These are phyloP conservation scores for Pseudoneurospora amorphoporcata DNA, from an alignment of 495 filamentous ascomycete species.

Conservation along the genomic window DNA sequence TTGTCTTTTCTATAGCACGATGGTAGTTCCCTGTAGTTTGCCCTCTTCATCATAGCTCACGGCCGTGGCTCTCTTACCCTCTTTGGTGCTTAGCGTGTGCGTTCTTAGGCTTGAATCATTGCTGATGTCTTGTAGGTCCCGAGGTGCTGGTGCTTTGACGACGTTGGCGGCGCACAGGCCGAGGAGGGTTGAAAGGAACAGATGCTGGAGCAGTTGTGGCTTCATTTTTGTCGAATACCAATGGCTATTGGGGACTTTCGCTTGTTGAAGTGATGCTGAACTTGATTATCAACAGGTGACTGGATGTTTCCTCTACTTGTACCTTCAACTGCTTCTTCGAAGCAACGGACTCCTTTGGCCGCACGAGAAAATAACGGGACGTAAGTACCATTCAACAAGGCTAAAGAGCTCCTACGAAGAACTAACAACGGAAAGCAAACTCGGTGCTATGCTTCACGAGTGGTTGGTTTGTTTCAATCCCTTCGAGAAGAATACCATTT, in stretches of 20 bases:
- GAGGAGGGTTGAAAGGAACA: too few relatives aligned
- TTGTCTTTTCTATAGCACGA: neutral
- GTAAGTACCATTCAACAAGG: too few relatives aligned
- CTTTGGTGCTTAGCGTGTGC: neutral
- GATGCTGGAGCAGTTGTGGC: neutral
- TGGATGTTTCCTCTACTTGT: neutral
- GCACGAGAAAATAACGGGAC: neutral
- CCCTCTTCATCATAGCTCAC: neutral
- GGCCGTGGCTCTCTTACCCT: neutral
- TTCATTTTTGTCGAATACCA: neutral
- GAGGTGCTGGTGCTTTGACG: neutral
- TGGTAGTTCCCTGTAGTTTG: rapidly evolving
- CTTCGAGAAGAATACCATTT: neutral
- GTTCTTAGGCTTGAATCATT: neutral
- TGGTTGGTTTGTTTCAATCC: neutral
- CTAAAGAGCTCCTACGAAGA: too few relatives aligned
- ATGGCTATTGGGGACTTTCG: neutral
- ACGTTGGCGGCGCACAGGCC: too few relatives aligned
- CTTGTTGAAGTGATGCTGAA: neutral
- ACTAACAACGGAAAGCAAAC: too few relatives aligned
- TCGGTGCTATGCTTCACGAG: too few relatives aligned
- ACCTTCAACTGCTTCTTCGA: neutral
- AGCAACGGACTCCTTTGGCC: too few relatives aligned
- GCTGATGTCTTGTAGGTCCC: neutral
- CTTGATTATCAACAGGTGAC: neutral